Conservation (phyloP, 441 rosid species). For the Adansonia grandidieri region DNA sequence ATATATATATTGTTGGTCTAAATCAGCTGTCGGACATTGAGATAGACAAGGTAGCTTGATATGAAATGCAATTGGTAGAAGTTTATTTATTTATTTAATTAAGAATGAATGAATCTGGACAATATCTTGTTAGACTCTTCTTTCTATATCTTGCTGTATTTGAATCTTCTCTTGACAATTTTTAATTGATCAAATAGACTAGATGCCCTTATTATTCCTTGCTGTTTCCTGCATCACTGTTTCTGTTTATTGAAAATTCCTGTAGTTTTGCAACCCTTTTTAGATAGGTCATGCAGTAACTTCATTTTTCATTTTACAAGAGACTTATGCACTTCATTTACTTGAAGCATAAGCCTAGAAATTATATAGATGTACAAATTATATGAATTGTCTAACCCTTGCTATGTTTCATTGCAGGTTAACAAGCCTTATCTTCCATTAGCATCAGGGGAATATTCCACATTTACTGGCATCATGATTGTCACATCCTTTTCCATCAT, state of each 20-base stretch:
- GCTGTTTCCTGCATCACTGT: background rate
- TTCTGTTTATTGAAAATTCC: slow-evolving; percentile 8
- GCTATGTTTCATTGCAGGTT: slow-evolving; percentile 52
- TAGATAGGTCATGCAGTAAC: background rate
- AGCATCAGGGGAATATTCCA: slow-evolving; percentile 92
- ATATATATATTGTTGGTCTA: slow-evolving; percentile 87
- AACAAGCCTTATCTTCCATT: slow-evolving; percentile 96
- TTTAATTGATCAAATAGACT: slow-evolving; percentile 10
- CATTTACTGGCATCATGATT: slow-evolving; percentile 62
- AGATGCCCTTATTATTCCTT: background rate
- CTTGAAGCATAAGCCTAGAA: background rate
- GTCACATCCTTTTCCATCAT: slow-evolving; percentile 68
- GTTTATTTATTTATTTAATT: slow-evolving; percentile 7
- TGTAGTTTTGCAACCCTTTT: background rate
- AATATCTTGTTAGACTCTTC: background rate
- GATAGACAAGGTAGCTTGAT: slow-evolving; percentile 79
- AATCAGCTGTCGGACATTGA: slow-evolving; percentile 92
- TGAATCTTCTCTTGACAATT: slow-evolving; percentile 5
- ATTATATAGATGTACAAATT: background rate
- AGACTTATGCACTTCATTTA: slow-evolving; percentile 13
- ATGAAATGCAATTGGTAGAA: slow-evolving; percentile 18
- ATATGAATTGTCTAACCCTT: slow-evolving; percentile 16
- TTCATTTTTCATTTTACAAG: background rate
- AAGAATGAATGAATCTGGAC: background rate
- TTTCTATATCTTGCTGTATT: background rate